A percentile compares a stretch with the other conserved stretches of the same genome.
Evolutionary conservation across 2,329 filamentous ascomycete genomes (phyloP).

Genomic region (Fusarium lyarnte): DNA sequence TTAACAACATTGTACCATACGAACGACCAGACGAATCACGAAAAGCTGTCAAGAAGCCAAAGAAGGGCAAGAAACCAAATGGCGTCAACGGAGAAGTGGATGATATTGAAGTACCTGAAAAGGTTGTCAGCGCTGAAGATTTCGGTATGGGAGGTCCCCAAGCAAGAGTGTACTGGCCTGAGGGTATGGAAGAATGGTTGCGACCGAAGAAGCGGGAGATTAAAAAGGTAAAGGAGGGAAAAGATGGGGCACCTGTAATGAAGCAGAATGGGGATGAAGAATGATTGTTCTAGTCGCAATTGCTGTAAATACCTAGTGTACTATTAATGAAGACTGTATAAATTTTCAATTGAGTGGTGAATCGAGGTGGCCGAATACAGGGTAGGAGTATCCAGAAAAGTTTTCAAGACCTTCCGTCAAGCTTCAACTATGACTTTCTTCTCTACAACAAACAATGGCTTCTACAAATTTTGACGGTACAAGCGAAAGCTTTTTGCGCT

Average conservation of each 20-base stretch:
- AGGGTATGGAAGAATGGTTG: slow-evolving; percentile 90
- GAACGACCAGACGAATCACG: slow-evolving; percentile 77
- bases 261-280: slow-evolving; percentile 35
- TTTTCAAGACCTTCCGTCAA: slow-evolving; percentile 11
- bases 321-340: not conserved
- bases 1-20: slow-evolving; percentile 82
- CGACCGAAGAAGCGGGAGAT: slow-evolving; percentile 78
- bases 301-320: not conserved
- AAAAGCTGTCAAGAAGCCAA: slow-evolving; percentile 54
- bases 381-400: slow-evolving; percentile 17
- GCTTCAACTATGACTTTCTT: not conserved
- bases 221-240: slow-evolving; percentile 55
- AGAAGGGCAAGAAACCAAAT: slow-evolving; percentile 50
- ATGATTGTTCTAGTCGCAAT: not conserved
- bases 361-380: not conserved
- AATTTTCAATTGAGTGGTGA: not conserved
- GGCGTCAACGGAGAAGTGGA: slow-evolving; percentile 49
- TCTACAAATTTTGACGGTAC: slow-evolving; percentile 52
- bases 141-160: slow-evolving; percentile 88
- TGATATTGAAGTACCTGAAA: slow-evolving; percentile 50
- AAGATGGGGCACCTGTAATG: slow-evolving; percentile 25
- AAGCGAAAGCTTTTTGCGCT: slow-evolving; percentile 59
- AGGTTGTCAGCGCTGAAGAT: slow-evolving; percentile 70
- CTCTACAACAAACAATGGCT: slow-evolving; percentile 4
- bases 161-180: slow-evolving; percentile 88